Percentiles rank a stretch among this genome's conserved stretches.
These are phyloP conservation scores for Candida caryicola DNA, from an alignment of 805 yeast species.

Conservation along the genomic window DNA sequence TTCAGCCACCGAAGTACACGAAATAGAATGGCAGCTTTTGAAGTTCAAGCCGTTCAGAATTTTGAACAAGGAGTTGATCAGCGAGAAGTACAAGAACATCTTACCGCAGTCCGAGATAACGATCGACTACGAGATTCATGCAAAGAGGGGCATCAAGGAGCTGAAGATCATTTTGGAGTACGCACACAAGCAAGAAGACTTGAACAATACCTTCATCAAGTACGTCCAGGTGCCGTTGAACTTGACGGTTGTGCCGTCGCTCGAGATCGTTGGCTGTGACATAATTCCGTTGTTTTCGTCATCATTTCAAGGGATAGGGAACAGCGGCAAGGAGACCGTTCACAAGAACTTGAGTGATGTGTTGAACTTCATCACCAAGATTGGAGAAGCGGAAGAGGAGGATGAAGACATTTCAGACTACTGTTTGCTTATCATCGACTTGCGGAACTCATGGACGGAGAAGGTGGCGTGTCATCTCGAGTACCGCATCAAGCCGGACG, in stretches of 20 bases:
- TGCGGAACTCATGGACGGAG: constrained; percentile 79
- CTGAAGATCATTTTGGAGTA: constrained; percentile 68
- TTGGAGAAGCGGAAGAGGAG: constrained; percentile 18
- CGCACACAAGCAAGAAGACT: constrained; percentile 30
- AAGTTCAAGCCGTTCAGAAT: constrained; percentile 57
- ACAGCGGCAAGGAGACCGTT: neutral
- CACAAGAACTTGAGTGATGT: constrained; percentile 25
- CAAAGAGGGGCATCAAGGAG: constrained; percentile 70
- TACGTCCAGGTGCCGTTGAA: constrained; percentile 65
- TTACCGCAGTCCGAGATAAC: constrained; percentile 39
- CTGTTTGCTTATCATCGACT: constrained; percentile 66
- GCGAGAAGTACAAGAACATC: constrained; percentile 36
- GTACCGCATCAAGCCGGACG: constrained; percentile 26
- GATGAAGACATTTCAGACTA: constrained; percentile 45
- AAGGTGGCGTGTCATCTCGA: constrained; percentile 32
- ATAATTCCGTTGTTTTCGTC: constrained; percentile 53
- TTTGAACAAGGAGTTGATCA: constrained; percentile 43
- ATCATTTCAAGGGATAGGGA: constrained; percentile 18
- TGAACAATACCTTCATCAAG: constrained; percentile 39
- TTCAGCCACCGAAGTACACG: constrained; percentile 65
- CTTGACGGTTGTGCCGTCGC: constrained; percentile 67
- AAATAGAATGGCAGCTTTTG: constrained; percentile 66
- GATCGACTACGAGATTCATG: constrained; percentile 58
- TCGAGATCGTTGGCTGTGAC: constrained; percentile 75
- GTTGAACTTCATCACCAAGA: constrained; percentile 23